A percentile compares a stretch with the other conserved stretches of the same genome.
These are phyloP conservation scores for Dothiorella sarmentorum DNA, from an alignment of 2,329 filamentous ascomycete species.

Conservation along the genomic window DNA sequence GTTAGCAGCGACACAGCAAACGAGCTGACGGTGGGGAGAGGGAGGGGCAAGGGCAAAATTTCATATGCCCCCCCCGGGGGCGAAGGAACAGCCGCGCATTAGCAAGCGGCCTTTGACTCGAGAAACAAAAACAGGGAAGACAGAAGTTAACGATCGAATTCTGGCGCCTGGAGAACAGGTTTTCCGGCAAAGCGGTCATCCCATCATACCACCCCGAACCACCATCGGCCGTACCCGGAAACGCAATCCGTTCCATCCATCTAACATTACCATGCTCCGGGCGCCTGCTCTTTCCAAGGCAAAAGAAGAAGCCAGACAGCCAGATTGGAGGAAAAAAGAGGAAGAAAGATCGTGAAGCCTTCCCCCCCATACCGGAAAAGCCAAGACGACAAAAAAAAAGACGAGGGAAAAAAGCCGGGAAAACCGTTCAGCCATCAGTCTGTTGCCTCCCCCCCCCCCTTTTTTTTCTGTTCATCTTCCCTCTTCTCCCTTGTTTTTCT, in stretches of 20 bases:
- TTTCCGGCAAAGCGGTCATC: slow-evolving; percentile 8
- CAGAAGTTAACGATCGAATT: slow-evolving; percentile 14
- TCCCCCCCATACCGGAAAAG: background rate
- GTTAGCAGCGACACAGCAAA: background rate
- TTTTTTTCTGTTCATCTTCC: background rate
- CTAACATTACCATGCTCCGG: background rate
- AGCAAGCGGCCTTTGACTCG: background rate
- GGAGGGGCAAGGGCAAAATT: too few relatives aligned
- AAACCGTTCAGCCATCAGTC: slow-evolving; percentile 4
- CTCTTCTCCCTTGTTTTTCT: background rate
- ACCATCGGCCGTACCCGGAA: background rate
- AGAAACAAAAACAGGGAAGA: too few relatives aligned
- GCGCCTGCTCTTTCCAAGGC: background rate
- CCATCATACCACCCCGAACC: slow-evolving; percentile 4
- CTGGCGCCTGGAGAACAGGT: slow-evolving; percentile 15
- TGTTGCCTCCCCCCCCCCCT: background rate
- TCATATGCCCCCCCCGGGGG: too few relatives aligned
- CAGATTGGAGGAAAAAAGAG: background rate
- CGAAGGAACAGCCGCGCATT: background rate
- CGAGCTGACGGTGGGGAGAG: too few relatives aligned
- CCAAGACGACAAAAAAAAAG: background rate
- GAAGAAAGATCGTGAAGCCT: slow-evolving; percentile 3
- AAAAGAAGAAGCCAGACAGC: background rate
- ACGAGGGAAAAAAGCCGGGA: slow-evolving; percentile 1
- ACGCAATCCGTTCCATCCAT: background rate